Evolutionary conservation across 1,284 basidiomycete species (phyloP).

Genomic region (Moniliella sp.): DNA sequence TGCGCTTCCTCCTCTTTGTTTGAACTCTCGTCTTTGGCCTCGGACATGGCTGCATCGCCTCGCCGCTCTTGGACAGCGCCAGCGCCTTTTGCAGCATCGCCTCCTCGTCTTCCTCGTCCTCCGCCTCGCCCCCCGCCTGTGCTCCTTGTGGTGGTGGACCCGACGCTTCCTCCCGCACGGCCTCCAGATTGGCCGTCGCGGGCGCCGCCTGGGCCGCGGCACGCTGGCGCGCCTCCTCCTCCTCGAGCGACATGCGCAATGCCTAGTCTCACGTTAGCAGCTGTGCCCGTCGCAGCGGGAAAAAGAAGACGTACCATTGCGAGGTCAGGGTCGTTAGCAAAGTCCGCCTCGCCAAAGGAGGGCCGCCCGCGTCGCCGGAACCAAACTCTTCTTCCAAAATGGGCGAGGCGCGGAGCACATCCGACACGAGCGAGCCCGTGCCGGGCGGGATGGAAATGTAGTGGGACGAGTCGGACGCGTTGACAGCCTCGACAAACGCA

Average conservation of each 20-base stretch:
- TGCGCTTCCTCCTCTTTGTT: too few relatives aligned
- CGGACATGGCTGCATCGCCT: neutral
- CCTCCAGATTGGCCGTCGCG: slow-evolving; percentile 1
- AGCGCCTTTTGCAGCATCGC: slow-evolving; percentile 21
- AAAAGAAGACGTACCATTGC: slow-evolving; percentile 63
- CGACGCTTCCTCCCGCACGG: slow-evolving; percentile 4
- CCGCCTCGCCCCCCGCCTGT: slow-evolving; percentile 12
- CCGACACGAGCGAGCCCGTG: too few relatives aligned
- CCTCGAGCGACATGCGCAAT: slow-evolving; percentile 87
- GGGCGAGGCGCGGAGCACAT: too few relatives aligned
- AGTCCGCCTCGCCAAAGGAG: slow-evolving; percentile 36
- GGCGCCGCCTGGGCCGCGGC: slow-evolving; percentile 9
- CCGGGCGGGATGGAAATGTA: too few relatives aligned
- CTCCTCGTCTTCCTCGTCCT: slow-evolving; percentile 19
- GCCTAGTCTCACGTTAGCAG: too few relatives aligned
- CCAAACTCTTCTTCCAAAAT: too few relatives aligned
- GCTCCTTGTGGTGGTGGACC: too few relatives aligned
- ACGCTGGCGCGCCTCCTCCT: slow-evolving; percentile 64
- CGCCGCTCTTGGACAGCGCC: slow-evolving; percentile 13
- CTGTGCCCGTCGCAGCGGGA: too few relatives aligned
- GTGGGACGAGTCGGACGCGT: too few relatives aligned
- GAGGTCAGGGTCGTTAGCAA: slow-evolving; percentile 85
- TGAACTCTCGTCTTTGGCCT: too few relatives aligned
- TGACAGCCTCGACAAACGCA: slow-evolving; percentile 55
- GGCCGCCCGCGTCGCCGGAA: slow-evolving; percentile 13